These are phyloP conservation scores for Rhizopus delemar DNA, from an alignment of 371 early-diverging fungal species.

Conservation along the genomic window DNA sequence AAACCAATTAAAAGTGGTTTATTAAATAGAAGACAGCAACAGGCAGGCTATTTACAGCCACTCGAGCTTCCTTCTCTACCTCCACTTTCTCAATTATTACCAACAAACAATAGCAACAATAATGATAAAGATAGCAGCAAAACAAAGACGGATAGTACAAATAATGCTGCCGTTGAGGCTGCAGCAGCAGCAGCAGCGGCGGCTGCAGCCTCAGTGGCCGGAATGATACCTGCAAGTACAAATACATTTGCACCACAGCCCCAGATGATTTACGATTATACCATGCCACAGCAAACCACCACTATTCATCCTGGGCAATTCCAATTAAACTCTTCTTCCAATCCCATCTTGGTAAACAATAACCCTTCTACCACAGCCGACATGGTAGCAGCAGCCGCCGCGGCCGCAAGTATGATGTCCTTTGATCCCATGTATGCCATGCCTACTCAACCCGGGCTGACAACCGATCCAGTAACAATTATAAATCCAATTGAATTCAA, in stretches of 20 bases:
- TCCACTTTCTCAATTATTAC: constrained; percentile 30
- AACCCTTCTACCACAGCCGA: constrained; percentile 1
- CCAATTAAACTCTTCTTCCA: neutral
- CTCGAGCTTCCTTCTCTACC: constrained; percentile 33
- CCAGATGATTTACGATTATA: neutral
- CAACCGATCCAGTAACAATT: neutral
- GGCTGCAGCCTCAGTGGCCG: neutral
- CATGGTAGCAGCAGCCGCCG: neutral
- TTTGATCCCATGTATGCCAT: constrained; percentile 12
- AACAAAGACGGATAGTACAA: neutral
- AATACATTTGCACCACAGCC: neutral
- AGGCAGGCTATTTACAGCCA: constrained; percentile 20
- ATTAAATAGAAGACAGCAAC: constrained; percentile 26
- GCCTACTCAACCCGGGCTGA: neutral
- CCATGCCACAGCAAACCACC: neutral
- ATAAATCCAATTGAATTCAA: neutral
- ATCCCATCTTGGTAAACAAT: neutral
- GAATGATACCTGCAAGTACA: neutral
- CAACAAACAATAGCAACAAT: constrained; percentile 2
- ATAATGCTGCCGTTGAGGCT: neutral
- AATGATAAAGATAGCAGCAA: neutral
- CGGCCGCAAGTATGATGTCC: constrained; percentile 10
- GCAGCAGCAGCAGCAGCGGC: constrained; percentile 1
- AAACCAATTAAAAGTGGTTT: constrained; percentile 16
- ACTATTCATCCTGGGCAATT: constrained; percentile 3